Evolutionary conservation across 2,329 filamentous ascomycete genomes (phyloP).

Genomic region (Nemania sp.): DNA sequence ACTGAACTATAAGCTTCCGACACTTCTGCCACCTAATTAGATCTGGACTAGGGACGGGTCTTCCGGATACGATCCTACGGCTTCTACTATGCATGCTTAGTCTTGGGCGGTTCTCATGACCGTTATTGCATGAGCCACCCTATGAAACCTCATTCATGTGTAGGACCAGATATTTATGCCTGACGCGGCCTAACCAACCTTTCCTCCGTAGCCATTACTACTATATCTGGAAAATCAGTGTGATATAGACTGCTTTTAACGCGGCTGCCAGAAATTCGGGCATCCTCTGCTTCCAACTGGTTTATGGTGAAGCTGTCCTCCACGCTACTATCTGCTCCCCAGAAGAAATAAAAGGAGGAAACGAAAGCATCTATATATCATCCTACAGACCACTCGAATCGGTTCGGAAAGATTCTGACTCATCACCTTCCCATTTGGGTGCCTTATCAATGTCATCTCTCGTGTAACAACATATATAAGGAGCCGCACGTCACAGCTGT

Average conservation of each 20-base stretch:
- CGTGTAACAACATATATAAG: neutral
- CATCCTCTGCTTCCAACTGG: neutral
- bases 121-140: constrained; percentile 10
- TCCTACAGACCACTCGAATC: neutral
- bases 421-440: constrained; percentile 13
- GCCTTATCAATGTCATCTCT: neutral
- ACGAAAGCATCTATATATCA: constrained; percentile 7
- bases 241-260: constrained; percentile 8
- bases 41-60: neutral
- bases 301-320: constrained; percentile 7
- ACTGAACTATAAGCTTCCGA: neutral
- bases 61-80: neutral
- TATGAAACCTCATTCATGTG: constrained; percentile 5
- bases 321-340: constrained; percentile 8
- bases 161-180: constrained; percentile 7
- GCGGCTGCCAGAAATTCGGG: constrained; percentile 4
- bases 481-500: constrained; percentile 4
- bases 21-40: neutral
- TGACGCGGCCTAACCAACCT: constrained; percentile 17
- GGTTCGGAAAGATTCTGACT: neutral
- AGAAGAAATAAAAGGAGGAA: neutral
- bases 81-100: neutral
- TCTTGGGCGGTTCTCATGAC: constrained; percentile 1
- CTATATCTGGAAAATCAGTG: neutral
- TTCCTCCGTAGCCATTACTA: constrained; percentile 5